Percentiles rank a stretch among this genome's conserved stretches.
Evolutionary conservation across 257 asterid genomes (phyloP).

Genomic region (Buddleja alternifolia): DNA sequence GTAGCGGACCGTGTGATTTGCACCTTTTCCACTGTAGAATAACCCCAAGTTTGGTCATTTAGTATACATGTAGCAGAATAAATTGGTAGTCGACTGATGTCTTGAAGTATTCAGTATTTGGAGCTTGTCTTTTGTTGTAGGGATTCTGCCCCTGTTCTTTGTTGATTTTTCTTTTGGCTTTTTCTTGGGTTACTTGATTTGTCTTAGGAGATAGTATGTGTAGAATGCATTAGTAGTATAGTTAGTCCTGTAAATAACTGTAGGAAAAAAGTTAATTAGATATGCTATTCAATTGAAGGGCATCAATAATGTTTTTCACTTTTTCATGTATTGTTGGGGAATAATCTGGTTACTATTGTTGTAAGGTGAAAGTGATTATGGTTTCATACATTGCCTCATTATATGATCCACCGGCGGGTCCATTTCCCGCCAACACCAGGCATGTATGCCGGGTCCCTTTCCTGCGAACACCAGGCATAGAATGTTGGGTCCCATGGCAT

Average conservation of each 20-base stretch:
- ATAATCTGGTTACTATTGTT: no score
- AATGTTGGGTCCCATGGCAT: no score
- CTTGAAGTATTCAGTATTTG: conserved; percentile 21
- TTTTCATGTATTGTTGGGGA: background rate
- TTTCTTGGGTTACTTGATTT: conserved; percentile 20
- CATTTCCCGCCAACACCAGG: no score
- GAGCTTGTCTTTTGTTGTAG: background rate
- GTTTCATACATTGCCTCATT: no score
- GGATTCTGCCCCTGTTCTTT: conserved; percentile 19
- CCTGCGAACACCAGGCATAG: no score
- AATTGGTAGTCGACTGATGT: conserved; percentile 20
- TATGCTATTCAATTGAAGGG: conserved; percentile 11
- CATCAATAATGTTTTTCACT: background rate
- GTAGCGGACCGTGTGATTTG: no score
- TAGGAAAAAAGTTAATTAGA: background rate
- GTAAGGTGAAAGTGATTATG: no score
- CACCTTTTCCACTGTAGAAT: no score
- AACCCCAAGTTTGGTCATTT: background rate
- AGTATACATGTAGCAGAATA: conserved; percentile 12
- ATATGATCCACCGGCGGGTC: no score
- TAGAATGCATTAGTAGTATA: conserved; percentile 27
- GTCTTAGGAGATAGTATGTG: conserved; percentile 24
- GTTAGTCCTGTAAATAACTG: conserved; percentile 47
- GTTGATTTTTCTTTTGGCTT: conserved; percentile 18
- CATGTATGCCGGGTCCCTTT: no score